A percentile compares a stretch with the other conserved stretches of the same genome.
Conservation (phyloP, 352 stramenopile genomes). For the Phytophthora hibernalis region DNA sequence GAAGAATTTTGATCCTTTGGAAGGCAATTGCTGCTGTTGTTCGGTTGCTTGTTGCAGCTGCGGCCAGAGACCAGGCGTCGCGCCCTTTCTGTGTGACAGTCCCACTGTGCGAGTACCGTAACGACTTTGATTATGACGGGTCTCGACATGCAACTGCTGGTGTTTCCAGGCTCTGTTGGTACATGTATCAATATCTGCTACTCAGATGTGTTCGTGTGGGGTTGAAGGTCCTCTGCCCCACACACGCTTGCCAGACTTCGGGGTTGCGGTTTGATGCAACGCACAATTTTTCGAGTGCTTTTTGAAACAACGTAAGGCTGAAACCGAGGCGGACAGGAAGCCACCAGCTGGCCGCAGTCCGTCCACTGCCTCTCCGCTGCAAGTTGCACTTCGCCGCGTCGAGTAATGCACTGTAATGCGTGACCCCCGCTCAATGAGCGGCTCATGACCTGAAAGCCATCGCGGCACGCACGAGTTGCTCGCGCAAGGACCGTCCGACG, state of each 20-base stretch:
- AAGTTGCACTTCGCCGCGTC: conserved; percentile 14
- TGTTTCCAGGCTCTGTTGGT: no score
- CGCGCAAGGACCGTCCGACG: conserved; percentile 17
- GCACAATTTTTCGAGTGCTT: conserved; percentile 8
- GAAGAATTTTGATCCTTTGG: background rate
- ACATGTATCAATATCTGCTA: no score
- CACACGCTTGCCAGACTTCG: background rate
- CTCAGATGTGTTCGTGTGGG: background rate
- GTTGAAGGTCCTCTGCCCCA: conserved; percentile 14
- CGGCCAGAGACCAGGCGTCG: background rate
- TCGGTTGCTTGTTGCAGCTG: conserved; percentile 25
- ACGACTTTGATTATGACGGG: conserved; percentile 13
- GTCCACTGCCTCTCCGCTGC: conserved; percentile 27
- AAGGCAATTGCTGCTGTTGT: conserved; percentile 6
- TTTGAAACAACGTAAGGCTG: conserved; percentile 12
- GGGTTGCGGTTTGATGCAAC: conserved; percentile 6
- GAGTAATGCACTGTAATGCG: conserved; percentile 28
- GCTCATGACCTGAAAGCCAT: conserved; percentile 25
- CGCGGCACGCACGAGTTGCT: conserved; percentile 12
- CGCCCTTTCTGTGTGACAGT: conserved; percentile 13
- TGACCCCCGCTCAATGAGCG: conserved; percentile 8
- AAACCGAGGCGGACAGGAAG: conserved; percentile 24
- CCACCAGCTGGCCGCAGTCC: conserved; percentile 26
- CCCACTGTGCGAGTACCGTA: conserved; percentile 16
- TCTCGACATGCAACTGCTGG: no score